Conservation (phyloP, 768 basidiomycete species). For the Dentipellis sp. region DNA sequence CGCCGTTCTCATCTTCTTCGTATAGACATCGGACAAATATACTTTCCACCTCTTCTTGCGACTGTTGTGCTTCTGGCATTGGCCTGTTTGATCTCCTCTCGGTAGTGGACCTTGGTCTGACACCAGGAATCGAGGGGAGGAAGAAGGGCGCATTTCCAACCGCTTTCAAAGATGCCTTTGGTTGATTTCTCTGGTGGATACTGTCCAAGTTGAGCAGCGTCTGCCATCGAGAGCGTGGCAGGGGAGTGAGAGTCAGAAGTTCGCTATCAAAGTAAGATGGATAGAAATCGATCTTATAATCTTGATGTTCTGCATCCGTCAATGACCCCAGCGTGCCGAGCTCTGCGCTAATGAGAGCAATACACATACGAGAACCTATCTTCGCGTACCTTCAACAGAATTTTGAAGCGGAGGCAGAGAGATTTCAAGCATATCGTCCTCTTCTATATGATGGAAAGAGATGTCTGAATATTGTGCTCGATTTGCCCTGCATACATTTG, state of each 20-base stretch:
- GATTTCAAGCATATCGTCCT: slow-evolving; percentile 63
- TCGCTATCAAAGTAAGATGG: slow-evolving; percentile 83
- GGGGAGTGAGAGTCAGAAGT: slow-evolving; percentile 84
- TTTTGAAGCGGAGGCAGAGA: slow-evolving; percentile 82
- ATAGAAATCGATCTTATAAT: slow-evolving; percentile 59
- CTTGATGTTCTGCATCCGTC: slow-evolving; percentile 33
- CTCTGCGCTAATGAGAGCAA: slow-evolving; percentile 29
- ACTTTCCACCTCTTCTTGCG: slow-evolving; percentile 45
- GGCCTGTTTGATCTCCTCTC: slow-evolving; percentile 42
- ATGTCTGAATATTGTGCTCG: slow-evolving; percentile 89
- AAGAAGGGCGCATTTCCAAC: slow-evolving; percentile 97
- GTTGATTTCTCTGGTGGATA: slow-evolving; percentile 94
- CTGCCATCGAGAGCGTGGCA: slow-evolving; percentile 93
- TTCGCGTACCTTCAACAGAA: slow-evolving; percentile 56
- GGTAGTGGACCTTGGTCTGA: slow-evolving; percentile 74
- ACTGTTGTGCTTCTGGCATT: slow-evolving; percentile 26
- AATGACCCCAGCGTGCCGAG: slow-evolving; percentile 64
- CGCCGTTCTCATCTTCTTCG: slow-evolving; percentile 43
- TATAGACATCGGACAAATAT: slow-evolving; percentile 61
- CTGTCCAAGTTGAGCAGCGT: slow-evolving; percentile 94
- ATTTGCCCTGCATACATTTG: slow-evolving; percentile 61
- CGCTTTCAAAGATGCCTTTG: slow-evolving; percentile 90
- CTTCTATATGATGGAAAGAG: slow-evolving; percentile 68
- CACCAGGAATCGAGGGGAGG: slow-evolving; percentile 83
- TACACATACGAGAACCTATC: slow-evolving; percentile 32